Conservation (phyloP, 2,329 filamentous ascomycete genomes). For the Stenocarpella maydis region DNA sequence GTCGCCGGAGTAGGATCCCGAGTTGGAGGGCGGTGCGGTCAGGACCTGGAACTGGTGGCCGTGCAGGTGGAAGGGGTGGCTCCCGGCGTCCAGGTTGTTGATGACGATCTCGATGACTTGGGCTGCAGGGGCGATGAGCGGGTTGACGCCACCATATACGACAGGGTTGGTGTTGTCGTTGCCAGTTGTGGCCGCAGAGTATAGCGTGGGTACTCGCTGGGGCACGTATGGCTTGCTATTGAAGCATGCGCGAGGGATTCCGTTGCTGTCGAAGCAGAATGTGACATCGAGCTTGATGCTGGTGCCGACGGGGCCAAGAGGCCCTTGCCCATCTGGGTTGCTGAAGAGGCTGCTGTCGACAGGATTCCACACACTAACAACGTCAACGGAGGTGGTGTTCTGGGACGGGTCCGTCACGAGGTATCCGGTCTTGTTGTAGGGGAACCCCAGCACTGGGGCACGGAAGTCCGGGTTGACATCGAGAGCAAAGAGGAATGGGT, state of each 20-base stretch:
- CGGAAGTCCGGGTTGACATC: constrained; percentile 55
- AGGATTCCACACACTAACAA: constrained; percentile 54
- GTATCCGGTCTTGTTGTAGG: constrained; percentile 53
- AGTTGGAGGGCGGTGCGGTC: constrained; percentile 47
- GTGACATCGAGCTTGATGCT: constrained; percentile 63
- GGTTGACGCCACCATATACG: constrained; percentile 54
- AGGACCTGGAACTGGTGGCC: constrained; percentile 65
- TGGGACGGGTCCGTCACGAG: constrained; percentile 49
- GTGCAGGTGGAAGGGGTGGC: constrained; percentile 63
- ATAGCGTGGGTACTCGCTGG: constrained; percentile 75
- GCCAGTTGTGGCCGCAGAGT: constrained; percentile 71
- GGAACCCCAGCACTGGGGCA: constrained; percentile 44
- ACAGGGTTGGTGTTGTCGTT: constrained; percentile 50
- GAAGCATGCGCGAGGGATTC: constrained; percentile 67
- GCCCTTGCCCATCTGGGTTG: constrained; percentile 60
- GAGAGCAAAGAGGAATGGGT: constrained; percentile 52
- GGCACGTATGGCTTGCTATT: constrained; percentile 73
- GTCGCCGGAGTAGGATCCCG: constrained; percentile 48
- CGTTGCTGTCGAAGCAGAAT: constrained; percentile 69
- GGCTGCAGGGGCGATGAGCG: constrained; percentile 49
- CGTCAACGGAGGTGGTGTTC: constrained; percentile 41
- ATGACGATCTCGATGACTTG: constrained; percentile 57
- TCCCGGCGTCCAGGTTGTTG: constrained; percentile 57
- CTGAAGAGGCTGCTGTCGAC: constrained; percentile 69
- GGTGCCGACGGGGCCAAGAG: constrained; percentile 62